Evolutionary conservation across 2,329 filamentous ascomycete species (phyloP), one percentile per base, ranked within the genome.

Genomic region (Lecanicillium sp.): DNA sequence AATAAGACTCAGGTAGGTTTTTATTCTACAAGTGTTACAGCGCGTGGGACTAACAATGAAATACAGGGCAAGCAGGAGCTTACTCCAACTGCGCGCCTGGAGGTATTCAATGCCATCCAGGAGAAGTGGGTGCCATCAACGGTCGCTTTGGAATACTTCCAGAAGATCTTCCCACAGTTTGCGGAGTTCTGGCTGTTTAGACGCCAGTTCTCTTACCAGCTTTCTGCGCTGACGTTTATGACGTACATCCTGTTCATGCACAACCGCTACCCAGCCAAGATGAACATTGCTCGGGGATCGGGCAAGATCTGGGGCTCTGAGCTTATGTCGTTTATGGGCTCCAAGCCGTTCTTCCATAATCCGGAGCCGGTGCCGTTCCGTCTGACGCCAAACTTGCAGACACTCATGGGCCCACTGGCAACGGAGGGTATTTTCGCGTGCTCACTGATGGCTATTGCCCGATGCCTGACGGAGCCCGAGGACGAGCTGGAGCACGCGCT

Each of bases 151-250:
- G 80, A 94, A 48, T 96, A 90, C 67, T 96, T 96, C 76, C 85
- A 89, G 56, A 71, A 75, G 48, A 85, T 81, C 5, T 97, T 92
- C 64, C 84, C 88, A 20, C 83, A 86, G 46, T 98, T 87, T 61
- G 79, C 85, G 33, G 89, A 96, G 53, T 96, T 97, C 71, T 98
- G 90, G 88, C 77, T 98, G 42, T 99, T 99, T 86, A 85, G 92
- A 43, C 82, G 89, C 43, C 89, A 95, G 49, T 95, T 98, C 65
- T 85, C 87, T 17, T 96, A 97, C 68, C 92, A 98, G 64, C 81
- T 95, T 45, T 90, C 92, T 15, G 80, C 89, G 2, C 74, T 97
- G 47, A 95, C 92, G 1, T 98, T 98, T 66, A 95, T 98, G 84
- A 97, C 92, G 4, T 98, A 97, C 58, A 84, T 96, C 43, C 83